These are phyloP conservation scores for Rhodotorula babjevae DNA, from an alignment of 768 basidiomycete species.

Conservation along the genomic window DNA sequence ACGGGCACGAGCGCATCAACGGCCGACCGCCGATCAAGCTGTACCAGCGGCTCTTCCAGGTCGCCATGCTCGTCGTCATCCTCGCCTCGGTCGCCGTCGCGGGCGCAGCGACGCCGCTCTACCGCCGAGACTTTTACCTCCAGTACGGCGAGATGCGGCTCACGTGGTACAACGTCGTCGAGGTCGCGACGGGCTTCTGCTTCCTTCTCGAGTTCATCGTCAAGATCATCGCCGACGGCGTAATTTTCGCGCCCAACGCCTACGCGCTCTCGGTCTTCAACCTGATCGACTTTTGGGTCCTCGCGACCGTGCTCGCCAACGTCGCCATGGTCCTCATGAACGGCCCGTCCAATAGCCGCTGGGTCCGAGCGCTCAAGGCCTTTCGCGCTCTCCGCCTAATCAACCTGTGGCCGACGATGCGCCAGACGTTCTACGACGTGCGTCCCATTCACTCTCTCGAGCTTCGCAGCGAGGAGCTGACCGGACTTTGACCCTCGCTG, in stretches of 20 bases:
- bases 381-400: slow-evolving; percentile 82
- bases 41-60: slow-evolving; percentile 67
- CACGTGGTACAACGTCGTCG: slow-evolving; percentile 84
- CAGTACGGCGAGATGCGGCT: slow-evolving; percentile 59
- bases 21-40: slow-evolving; percentile 65
- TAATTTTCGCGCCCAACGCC: slow-evolving; percentile 82
- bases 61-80: slow-evolving; percentile 67
- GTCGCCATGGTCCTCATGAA: slow-evolving; percentile 25
- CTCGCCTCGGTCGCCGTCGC: slow-evolving; percentile 77
- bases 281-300: slow-evolving; percentile 72
- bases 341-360: slow-evolving; percentile 53
- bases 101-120: slow-evolving; percentile 73
- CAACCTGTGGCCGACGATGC: slow-evolving; percentile 79
- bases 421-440: slow-evolving; percentile 64
- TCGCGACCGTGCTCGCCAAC: slow-evolving; percentile 53
- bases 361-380: slow-evolving; percentile 79
- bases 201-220: slow-evolving; percentile 68
- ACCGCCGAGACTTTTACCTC: slow-evolving; percentile 67
- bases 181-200: slow-evolving; percentile 63
- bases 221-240: slow-evolving; percentile 89
- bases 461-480: background rate
- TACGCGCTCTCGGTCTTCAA: slow-evolving; percentile 92
- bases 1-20: slow-evolving; percentile 73
- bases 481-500: no score
- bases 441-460: background rate